Percentiles rank a stretch among this genome's conserved stretches.
Evolutionary conservation across 129 eudicot genomes (phyloP).

Genomic region (Logfia minima): DNA sequence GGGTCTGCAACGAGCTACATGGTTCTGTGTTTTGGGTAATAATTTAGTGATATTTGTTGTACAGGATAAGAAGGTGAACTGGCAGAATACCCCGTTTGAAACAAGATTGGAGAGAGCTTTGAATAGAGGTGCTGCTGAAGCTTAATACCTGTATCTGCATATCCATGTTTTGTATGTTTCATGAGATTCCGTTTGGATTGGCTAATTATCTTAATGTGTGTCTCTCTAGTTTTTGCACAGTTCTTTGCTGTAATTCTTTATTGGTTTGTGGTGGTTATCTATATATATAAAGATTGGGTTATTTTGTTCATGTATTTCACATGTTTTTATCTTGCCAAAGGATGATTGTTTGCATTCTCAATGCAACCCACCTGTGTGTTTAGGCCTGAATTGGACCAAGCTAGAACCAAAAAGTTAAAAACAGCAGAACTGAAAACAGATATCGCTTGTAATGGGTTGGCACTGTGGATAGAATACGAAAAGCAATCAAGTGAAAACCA

Average conservation of each 20-base stretch:
- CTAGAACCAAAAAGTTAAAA: neutral
- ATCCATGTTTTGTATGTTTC: neutral
- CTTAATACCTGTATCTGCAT: neutral
- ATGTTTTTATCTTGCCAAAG: neutral
- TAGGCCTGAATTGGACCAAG: neutral
- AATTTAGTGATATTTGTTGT: constrained; percentile 23
- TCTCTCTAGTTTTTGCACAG: constrained; percentile 26
- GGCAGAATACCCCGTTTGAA: constrained; percentile 85
- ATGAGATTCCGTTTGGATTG: constrained; percentile 19
- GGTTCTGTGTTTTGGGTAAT: constrained; percentile 13
- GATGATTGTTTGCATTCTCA: neutral
- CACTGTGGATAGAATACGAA: neutral
- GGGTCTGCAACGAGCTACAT: neutral
- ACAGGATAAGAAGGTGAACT: constrained; percentile 87
- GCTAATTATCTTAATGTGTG: constrained; percentile 2
- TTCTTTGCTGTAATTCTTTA: constrained; percentile 36
- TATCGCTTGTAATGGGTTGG: neutral
- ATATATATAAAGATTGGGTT: constrained; percentile 28
- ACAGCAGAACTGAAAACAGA: neutral
- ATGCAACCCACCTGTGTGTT: neutral
- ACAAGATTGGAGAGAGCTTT: constrained; percentile 86
- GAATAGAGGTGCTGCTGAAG: constrained; percentile 36
- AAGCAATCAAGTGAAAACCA: neutral
- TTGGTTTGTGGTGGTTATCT: constrained; percentile 34
- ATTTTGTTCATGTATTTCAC: neutral